phyloP scores from a whole-genome alignment of 345 rosid species.

The Odontarrhena argentea region DNA sequence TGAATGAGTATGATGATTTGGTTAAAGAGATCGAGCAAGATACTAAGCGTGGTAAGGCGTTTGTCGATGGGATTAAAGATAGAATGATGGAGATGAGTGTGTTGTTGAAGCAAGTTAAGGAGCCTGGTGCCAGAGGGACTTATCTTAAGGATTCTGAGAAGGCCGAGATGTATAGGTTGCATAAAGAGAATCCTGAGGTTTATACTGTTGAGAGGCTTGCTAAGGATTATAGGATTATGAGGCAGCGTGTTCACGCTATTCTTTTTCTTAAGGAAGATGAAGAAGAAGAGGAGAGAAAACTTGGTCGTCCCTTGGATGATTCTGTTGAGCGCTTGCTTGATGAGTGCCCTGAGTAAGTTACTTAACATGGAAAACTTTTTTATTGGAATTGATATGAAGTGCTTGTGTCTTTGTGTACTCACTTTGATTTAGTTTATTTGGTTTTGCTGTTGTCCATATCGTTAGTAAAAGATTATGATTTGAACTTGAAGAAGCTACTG shows the following conservation, averaged over 20 bases:
- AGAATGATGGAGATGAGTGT: conserved; percentile 57
- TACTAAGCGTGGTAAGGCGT: conserved; percentile 50
- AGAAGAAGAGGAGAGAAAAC: conserved; percentile 89
- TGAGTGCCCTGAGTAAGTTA: conserved; percentile 76
- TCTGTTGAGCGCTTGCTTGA: conserved; percentile 91
- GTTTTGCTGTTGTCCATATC: not conserved
- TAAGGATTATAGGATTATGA: conserved; percentile 90
- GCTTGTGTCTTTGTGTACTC: not conserved
- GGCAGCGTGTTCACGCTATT: conserved; percentile 95
- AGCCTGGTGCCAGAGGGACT: conserved; percentile 91
- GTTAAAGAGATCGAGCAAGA: conserved; percentile 52
- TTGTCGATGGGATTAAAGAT: conserved; percentile 58
- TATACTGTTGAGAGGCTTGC: conserved; percentile 83
- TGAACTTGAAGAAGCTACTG: conserved; percentile 8
- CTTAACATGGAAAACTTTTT: not conserved
- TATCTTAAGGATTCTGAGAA: conserved; percentile 91
- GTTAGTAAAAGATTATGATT: conserved; percentile 1
- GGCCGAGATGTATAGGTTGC: conserved; percentile 93
- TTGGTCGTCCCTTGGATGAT: conserved; percentile 82
- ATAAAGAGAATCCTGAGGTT: conserved; percentile 80
- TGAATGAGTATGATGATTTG: conserved; percentile 58
- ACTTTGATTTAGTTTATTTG: not conserved
- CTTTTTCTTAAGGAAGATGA: conserved; percentile 92
- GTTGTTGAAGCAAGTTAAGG: conserved; percentile 73
- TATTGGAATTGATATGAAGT: not conserved